These are phyloP conservation scores for Hypomyces rosellus DNA, from an alignment of 2,329 filamentous ascomycete genomes.

Conservation along the genomic window DNA sequence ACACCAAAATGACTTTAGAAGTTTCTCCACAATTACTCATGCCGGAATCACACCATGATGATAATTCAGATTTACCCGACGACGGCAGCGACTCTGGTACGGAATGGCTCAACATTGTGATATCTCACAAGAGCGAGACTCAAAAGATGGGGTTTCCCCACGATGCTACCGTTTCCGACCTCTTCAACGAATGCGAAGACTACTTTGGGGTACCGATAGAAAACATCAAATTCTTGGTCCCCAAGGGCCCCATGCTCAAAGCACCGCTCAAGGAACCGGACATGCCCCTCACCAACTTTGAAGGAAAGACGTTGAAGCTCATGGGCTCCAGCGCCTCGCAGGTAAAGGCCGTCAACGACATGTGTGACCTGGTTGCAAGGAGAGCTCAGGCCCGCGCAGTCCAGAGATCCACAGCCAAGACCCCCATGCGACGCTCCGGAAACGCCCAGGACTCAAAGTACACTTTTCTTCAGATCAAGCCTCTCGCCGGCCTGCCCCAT, in stretches of 20 bases:
- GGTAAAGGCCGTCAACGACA: conserved; percentile 47
- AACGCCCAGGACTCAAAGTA: conserved; percentile 56
- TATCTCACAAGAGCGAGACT: conserved; percentile 41
- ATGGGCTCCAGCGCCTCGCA: conserved; percentile 58
- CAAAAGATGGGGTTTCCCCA: conserved; percentile 39
- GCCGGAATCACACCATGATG: too few relatives aligned
- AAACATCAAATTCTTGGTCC: conserved; percentile 64
- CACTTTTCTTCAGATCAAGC: conserved; percentile 73
- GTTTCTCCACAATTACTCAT: too few relatives aligned
- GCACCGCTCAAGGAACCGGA: conserved; percentile 55
- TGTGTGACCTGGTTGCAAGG: conserved; percentile 41
- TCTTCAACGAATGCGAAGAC: conserved; percentile 52
- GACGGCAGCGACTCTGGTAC: background rate
- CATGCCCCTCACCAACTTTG: conserved; percentile 42
- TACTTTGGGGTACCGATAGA: conserved; percentile 51
- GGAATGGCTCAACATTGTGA: conserved; percentile 33
- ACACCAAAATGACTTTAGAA: too few relatives aligned
- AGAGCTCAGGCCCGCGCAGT: conserved; percentile 37
- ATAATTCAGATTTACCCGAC: too few relatives aligned
- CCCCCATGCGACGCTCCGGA: conserved; percentile 8
- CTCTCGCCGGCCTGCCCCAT: conserved; percentile 70
- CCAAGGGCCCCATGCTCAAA: conserved; percentile 59
- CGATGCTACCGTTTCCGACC: conserved; percentile 47
- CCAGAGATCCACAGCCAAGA: conserved; percentile 23
- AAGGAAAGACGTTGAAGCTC: conserved; percentile 55